These are phyloP conservation scores for Tuber melanosporum DNA, from an alignment of 495 filamentous ascomycete species.

Conservation along the genomic window DNA sequence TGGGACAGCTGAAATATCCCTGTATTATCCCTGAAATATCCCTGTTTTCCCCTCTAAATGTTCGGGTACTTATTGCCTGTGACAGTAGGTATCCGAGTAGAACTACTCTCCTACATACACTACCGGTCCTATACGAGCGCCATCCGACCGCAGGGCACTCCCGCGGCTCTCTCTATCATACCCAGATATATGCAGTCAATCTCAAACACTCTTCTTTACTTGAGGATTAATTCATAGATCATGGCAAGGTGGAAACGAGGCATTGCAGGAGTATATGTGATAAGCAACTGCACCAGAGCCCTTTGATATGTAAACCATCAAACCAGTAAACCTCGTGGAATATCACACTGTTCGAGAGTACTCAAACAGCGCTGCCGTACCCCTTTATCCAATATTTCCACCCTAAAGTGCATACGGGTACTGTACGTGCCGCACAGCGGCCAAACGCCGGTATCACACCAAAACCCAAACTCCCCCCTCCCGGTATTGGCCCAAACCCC, in stretches of 20 bases:
- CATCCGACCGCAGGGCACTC: not conserved
- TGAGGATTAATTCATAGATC: not conserved
- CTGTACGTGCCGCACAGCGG: not conserved
- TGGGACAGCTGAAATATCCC: too few relatives aligned
- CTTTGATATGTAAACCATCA: not conserved
- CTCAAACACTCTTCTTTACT: not conserved
- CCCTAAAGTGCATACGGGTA: not conserved
- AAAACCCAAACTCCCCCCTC: not conserved
- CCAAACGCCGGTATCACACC: not conserved
- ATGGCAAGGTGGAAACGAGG: not conserved
- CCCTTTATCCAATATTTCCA: not conserved
- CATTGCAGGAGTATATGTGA: not conserved
- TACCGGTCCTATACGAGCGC: not conserved
- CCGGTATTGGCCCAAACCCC: not conserved
- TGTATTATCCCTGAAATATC: too few relatives aligned
- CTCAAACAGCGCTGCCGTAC: not conserved
- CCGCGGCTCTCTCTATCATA: not conserved
- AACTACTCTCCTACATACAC: too few relatives aligned
- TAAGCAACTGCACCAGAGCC: not conserved
- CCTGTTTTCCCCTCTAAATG: too few relatives aligned
- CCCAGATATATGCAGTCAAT: not conserved
- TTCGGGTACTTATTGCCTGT: too few relatives aligned
- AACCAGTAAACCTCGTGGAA: not conserved
- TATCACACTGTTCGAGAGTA: not conserved
- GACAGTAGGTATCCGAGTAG: too few relatives aligned